phyloP scores from a whole-genome alignment of 2,329 filamentous ascomycete genomes.

The Hypocrella siamensis region DNA sequence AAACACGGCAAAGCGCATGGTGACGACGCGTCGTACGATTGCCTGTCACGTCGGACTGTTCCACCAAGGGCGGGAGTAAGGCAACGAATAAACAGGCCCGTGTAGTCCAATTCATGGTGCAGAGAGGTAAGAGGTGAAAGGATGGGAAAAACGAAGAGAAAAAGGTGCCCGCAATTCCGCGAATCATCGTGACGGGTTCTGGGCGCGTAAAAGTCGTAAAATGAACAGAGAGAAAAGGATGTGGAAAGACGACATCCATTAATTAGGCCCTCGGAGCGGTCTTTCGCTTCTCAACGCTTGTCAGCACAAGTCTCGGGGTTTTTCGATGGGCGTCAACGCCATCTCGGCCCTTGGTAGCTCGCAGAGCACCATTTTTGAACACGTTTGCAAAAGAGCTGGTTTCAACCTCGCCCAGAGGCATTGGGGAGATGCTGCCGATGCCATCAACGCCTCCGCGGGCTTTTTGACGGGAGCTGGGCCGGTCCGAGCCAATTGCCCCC shows the following conservation, averaged over 20 bases:
- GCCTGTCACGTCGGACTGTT: no score
- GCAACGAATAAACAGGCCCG: no score
- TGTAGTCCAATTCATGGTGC: no score
- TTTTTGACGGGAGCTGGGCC: slow-evolving; percentile 58
- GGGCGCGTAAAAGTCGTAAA: no score
- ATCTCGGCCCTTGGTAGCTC: slow-evolving; percentile 36
- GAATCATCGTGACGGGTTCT: no score
- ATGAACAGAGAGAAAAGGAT: no score
- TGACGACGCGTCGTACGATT: slow-evolving; percentile 1
- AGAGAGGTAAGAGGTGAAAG: not conserved
- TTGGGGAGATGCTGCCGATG: slow-evolving; percentile 37
- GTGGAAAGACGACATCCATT: slow-evolving; percentile 2
- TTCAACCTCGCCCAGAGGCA: slow-evolving; percentile 28
- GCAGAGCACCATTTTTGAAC: slow-evolving; percentile 42
- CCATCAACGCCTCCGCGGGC: slow-evolving; percentile 47
- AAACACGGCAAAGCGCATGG: no score
- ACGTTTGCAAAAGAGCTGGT: slow-evolving; percentile 48
- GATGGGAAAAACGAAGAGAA: not conserved
- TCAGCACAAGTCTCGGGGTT: slow-evolving; percentile 75
- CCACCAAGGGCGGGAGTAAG: no score
- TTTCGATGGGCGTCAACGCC: slow-evolving; percentile 52
- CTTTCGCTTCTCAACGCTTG: slow-evolving; percentile 83
- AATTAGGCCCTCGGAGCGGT: slow-evolving; percentile 11
- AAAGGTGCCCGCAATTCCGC: not conserved
- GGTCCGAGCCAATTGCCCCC: slow-evolving; percentile 76